Evolutionary conservation across 2,329 filamentous ascomycete genomes (phyloP).

Genomic region (Trichophyton rubrum): DNA sequence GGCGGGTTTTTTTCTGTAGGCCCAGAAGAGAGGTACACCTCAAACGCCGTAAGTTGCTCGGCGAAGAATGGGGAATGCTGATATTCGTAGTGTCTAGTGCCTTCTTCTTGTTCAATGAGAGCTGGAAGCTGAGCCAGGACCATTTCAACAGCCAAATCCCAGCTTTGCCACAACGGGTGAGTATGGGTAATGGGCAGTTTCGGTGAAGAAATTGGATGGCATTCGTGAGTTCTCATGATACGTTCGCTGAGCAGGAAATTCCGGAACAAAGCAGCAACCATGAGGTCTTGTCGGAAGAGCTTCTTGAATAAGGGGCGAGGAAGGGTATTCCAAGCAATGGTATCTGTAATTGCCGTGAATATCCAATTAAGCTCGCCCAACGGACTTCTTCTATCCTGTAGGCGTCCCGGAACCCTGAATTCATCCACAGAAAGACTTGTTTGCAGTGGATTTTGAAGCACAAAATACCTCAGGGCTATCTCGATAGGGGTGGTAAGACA

Average conservation of each 20-base stretch:
- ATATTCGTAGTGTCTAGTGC: slow-evolving; percentile 71
- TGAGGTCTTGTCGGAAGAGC: slow-evolving; percentile 90
- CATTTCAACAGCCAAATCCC: slow-evolving; percentile 95
- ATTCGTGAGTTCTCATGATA: slow-evolving; percentile 93
- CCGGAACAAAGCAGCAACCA: slow-evolving; percentile 95
- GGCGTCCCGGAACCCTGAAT: slow-evolving; percentile 76
- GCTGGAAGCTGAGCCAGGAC: slow-evolving; percentile 79
- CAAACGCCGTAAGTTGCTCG: slow-evolving; percentile 92
- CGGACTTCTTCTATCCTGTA: slow-evolving; percentile 86
- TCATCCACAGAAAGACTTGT: slow-evolving; percentile 61
- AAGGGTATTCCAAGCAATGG: slow-evolving; percentile 94
- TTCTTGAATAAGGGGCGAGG: slow-evolving; percentile 87
- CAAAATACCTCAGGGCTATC: slow-evolving; percentile 93
- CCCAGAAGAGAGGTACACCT: slow-evolving; percentile 79
- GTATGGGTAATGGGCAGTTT: slow-evolving; percentile 88
- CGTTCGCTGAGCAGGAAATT: slow-evolving; percentile 92
- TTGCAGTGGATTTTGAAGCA: slow-evolving; percentile 72
- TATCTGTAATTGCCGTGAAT: slow-evolving; percentile 96
- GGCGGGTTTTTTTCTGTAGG: slow-evolving; percentile 76
- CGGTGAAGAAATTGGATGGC: slow-evolving; percentile 84
- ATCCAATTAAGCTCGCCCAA: slow-evolving; percentile 98
- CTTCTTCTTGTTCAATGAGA: slow-evolving; percentile 63
- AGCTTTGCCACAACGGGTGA: slow-evolving; percentile 91
- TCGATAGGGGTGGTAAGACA: slow-evolving; percentile 95
- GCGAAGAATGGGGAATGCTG: slow-evolving; percentile 93